A percentile compares a stretch with the other conserved stretches of the same genome.
Evolutionary conservation across 768 basidiomycete species (phyloP).

Genomic region (Pleurotus pulmonarius): DNA sequence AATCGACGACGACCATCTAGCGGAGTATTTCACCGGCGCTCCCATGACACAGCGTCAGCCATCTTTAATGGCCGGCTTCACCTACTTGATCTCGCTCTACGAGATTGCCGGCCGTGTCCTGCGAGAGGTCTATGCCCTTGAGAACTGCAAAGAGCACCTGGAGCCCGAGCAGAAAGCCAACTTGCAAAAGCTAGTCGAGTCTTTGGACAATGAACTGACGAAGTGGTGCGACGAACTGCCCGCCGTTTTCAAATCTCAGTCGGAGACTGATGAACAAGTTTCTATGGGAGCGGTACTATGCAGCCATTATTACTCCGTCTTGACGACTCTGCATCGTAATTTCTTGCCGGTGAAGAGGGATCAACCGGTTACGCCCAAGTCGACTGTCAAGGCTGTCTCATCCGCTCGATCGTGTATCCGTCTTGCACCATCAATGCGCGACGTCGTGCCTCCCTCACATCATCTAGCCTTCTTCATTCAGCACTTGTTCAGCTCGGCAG

Average conservation of each 20-base stretch:
- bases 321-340: slow-evolving; percentile 86
- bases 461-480: slow-evolving; percentile 89
- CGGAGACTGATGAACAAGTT: slow-evolving; percentile 72
- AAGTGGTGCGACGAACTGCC: slow-evolving; percentile 85
- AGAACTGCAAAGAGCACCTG: slow-evolving; percentile 68
- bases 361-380: slow-evolving; percentile 63
- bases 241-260: slow-evolving; percentile 67
- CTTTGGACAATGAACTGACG: slow-evolving; percentile 70
- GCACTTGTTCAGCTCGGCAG: slow-evolving; percentile 84
- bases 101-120: slow-evolving; percentile 82
- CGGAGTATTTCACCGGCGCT: slow-evolving; percentile 68
- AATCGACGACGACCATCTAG: slow-evolving; percentile 75
- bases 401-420: slow-evolving; percentile 84
- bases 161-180: slow-evolving; percentile 73
- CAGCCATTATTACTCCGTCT: slow-evolving; percentile 86
- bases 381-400: slow-evolving; percentile 75
- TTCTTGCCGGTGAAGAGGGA: slow-evolving; percentile 79
- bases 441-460: slow-evolving; percentile 80
- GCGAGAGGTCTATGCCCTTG: slow-evolving; percentile 78
- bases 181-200: slow-evolving; percentile 75
- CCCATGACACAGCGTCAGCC: slow-evolving; percentile 50
- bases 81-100: slow-evolving; percentile 74
- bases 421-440: slow-evolving; percentile 80
- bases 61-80: slow-evolving; percentile 79
- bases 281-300: slow-evolving; percentile 83